Evolutionary conservation across 768 basidiomycete genomes (phyloP).

Genomic region (Boletus reticuloceps): DNA sequence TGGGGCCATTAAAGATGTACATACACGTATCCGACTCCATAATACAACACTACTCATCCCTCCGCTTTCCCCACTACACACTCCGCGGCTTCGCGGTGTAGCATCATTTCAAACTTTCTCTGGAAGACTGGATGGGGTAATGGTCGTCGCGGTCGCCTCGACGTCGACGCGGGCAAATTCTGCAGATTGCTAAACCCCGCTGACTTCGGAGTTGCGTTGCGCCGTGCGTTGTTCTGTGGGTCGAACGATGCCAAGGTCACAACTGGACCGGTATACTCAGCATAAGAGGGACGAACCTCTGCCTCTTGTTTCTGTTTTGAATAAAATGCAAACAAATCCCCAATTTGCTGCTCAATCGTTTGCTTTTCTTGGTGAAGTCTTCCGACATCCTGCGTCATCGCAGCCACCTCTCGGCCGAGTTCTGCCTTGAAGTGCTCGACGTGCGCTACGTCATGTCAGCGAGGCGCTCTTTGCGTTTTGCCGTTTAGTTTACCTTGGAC

Average conservation of each 20-base stretch:
- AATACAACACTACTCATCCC: conserved; percentile 11
- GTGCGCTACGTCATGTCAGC: conserved; percentile 50
- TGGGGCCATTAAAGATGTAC: conserved; percentile 4
- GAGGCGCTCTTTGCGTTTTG: neutral
- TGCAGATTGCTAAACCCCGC: conserved; percentile 24
- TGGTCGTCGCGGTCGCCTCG: conserved; percentile 27
- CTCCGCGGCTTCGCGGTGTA: neutral
- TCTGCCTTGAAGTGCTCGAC: conserved; percentile 88
- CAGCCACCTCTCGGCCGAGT: conserved; percentile 68
- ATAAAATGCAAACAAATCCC: conserved; percentile 70
- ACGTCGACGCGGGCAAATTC: conserved; percentile 24
- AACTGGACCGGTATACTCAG: neutral
- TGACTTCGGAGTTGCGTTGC: conserved; percentile 19
- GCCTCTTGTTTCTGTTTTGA: conserved; percentile 56
- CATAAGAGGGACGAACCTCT: conserved; percentile 19
- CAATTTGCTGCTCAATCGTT: conserved; percentile 64
- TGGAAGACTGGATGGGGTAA: conserved; percentile 31
- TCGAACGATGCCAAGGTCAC: neutral
- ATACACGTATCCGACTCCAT: neutral
- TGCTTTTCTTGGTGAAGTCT: conserved; percentile 65
- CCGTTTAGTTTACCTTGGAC: conserved; percentile 55
- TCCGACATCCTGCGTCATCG: conserved; percentile 72
- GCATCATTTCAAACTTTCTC: conserved; percentile 11
- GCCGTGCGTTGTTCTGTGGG: conserved; percentile 24
- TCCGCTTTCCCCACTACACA: neutral